Percentiles rank a stretch among this genome's conserved stretches.
Evolutionary conservation across 345 rosid species (phyloP).

Genomic region (Combretum micranthum): DNA sequence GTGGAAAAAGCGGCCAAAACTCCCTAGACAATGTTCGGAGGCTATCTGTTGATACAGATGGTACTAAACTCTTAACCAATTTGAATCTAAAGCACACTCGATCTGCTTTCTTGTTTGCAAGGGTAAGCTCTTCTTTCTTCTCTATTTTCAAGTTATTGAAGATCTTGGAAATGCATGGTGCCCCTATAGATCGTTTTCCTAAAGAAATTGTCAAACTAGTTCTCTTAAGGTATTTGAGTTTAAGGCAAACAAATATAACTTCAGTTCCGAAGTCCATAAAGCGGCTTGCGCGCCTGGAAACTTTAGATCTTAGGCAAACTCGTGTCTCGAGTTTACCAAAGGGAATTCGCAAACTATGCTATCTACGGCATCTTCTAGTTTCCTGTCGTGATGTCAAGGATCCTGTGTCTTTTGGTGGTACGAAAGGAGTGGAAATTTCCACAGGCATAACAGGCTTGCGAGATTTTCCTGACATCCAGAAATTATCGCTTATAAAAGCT

Average conservation of each 20-base stretch:
- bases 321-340: background rate
- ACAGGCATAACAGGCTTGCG: background rate
- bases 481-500: conserved; percentile 9
- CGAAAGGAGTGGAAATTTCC: background rate
- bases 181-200: background rate
- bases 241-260: background rate
- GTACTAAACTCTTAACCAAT: background rate
- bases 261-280: background rate
- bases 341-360: background rate
- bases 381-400: background rate
- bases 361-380: conserved; percentile 6
- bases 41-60: background rate
- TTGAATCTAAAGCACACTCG: background rate
- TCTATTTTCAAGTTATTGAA: background rate
- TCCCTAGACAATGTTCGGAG: background rate
- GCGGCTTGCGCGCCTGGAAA: background rate
- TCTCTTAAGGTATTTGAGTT: background rate
- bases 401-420: background rate
- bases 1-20: background rate
- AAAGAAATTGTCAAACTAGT: background rate
- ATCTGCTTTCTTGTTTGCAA: background rate
- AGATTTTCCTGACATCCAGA: background rate
- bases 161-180: background rate
- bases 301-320: background rate
- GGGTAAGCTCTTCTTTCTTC: background rate